phyloP scores from a whole-genome alignment of 2,329 filamentous ascomycete genomes.

The Phialemoniopsis sp. region DNA sequence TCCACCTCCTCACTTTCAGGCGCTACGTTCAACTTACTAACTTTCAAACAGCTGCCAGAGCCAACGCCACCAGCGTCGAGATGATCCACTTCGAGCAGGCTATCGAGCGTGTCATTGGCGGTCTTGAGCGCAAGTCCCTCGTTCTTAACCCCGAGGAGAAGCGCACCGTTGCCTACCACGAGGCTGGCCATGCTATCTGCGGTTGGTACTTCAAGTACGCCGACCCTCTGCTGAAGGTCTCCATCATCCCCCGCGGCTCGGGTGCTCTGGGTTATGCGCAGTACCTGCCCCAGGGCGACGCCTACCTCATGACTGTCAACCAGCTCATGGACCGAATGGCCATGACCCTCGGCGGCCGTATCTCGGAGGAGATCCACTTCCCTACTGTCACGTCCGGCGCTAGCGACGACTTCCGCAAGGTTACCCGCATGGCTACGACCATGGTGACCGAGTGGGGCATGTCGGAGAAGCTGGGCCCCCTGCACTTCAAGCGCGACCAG shows the following conservation, averaged over 20 bases:
- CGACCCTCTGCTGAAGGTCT: constrained; percentile 97
- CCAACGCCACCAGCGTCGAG: constrained; percentile 72
- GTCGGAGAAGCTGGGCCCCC: constrained; percentile 87
- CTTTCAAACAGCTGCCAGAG: constrained; percentile 65
- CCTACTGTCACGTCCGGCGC: constrained; percentile 93
- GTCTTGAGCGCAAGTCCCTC: constrained; percentile 94
- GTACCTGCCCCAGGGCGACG: constrained; percentile 87
- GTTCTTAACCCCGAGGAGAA: constrained; percentile 92
- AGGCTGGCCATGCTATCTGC: constrained; percentile 96
- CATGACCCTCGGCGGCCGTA: constrained; percentile 94
- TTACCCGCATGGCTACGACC: constrained; percentile 88
- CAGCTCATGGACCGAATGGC: constrained; percentile 99
- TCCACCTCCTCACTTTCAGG: neutral
- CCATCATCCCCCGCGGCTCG: constrained; percentile 94
- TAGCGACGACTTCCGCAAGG: constrained; percentile 97
- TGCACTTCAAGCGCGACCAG: constrained; percentile 76
- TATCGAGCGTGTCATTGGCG: constrained; percentile 94
- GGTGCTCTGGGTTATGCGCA: constrained; percentile 94
- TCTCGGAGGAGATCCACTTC: constrained; percentile 96
- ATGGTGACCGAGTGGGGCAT: constrained; percentile 99
- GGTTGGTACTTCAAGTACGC: constrained; percentile 97
- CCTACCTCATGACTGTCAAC: constrained; percentile 91
- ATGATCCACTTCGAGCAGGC: constrained; percentile 96
- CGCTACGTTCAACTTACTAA: constrained; percentile 29
- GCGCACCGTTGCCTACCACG: constrained; percentile 53